Conservation (phyloP, 169 alveolate species). For the Plasmodium reichenowi region DNA sequence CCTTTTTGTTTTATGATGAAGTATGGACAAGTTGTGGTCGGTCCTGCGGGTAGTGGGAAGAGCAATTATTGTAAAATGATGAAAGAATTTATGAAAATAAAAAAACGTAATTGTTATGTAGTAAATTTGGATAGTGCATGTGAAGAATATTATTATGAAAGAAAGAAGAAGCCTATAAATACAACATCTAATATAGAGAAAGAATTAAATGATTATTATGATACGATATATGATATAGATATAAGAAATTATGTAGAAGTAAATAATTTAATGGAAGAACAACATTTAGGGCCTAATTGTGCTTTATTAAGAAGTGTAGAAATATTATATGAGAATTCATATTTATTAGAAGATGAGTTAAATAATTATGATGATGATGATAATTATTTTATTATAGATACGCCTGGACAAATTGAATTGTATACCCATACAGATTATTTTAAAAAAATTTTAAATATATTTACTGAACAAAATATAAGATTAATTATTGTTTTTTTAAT, state of each 20-base stretch:
- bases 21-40: conserved; percentile 96
- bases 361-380: conserved; percentile 94
- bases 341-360: conserved; percentile 95
- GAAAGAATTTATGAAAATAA: conserved; percentile 92
- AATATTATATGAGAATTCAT: conserved; percentile 92
- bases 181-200: conserved; percentile 89
- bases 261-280: conserved; percentile 94
- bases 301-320: conserved; percentile 97
- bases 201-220: conserved; percentile 82
- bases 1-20: conserved; percentile 77
- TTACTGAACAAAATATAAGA: conserved; percentile 91
- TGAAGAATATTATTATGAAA: conserved; percentile 86
- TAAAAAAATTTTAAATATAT: conserved; percentile 89
- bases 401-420: conserved; percentile 98
- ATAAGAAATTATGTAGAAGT: conserved; percentile 96
- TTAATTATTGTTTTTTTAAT: conserved; percentile 94
- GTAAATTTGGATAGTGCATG: conserved; percentile 99
- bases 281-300: conserved; percentile 97
- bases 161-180: conserved; percentile 75
- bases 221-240: conserved; percentile 90
- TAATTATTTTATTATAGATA: conserved; percentile 95
- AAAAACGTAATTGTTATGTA: conserved; percentile 92
- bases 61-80: conserved; percentile 95
- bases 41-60: conserved; percentile 99
- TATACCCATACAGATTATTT: conserved; percentile 96